phyloP scores from a whole-genome alignment of 192 early-diverging fungal species.

The Coemansia erecta region DNA sequence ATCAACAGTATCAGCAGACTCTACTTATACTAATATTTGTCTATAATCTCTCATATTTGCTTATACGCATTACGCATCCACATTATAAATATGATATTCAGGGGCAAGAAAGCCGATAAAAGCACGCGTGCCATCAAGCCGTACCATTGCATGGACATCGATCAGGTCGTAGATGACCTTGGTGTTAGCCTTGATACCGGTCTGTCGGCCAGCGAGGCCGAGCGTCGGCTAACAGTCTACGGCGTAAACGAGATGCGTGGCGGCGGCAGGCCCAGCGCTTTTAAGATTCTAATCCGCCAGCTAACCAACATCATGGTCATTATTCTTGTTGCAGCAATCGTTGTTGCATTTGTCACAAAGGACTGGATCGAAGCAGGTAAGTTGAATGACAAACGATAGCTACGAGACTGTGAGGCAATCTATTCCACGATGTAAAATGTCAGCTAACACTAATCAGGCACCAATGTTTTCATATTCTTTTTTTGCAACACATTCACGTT shows the following conservation, averaged over 20 bases:
- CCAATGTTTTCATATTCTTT: neutral
- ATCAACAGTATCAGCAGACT: no score
- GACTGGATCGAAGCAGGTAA: constrained; percentile 62
- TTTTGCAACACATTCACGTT: neutral
- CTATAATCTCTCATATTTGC: constrained; percentile 2
- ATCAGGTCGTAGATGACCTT: constrained; percentile 24
- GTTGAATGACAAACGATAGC: neutral
- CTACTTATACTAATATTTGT: neutral
- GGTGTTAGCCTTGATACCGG: constrained; percentile 36
- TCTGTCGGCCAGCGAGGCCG: constrained; percentile 50
- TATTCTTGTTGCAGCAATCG: constrained; percentile 64
- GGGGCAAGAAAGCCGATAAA: constrained; percentile 7
- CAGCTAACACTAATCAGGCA: neutral
- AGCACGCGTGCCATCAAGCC: constrained; percentile 20
- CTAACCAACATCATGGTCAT: constrained; percentile 66
- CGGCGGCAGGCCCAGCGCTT: constrained; percentile 62
- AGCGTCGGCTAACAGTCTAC: constrained; percentile 40
- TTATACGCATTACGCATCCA: neutral
- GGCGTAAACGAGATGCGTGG: constrained; percentile 68
- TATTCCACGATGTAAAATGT: neutral
- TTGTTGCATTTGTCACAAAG: constrained; percentile 63
- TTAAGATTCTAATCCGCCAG: constrained; percentile 63
- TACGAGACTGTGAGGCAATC: no score
- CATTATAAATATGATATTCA: constrained; percentile 18
- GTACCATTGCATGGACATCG: constrained; percentile 46